These are phyloP conservation scores for Rosa hybrid DNA, from an alignment of 331 rosid species.

Conservation along the genomic window DNA sequence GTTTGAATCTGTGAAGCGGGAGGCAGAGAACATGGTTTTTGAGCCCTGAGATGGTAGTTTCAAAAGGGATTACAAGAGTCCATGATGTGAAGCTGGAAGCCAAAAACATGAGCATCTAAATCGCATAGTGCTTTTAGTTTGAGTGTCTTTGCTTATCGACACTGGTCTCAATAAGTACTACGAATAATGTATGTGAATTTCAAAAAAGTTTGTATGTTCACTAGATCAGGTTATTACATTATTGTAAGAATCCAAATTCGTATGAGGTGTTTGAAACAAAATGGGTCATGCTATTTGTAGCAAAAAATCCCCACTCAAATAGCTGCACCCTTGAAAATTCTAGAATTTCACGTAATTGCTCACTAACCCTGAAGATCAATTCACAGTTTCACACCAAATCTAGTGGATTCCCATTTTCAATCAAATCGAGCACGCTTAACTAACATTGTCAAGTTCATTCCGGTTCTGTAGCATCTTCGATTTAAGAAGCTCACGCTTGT, in stretches of 20 bases:
- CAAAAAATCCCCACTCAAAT: background rate
- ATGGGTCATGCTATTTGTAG: background rate
- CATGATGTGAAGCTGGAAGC: slow-evolving; percentile 30
- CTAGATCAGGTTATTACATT: no score
- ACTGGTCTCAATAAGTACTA: slow-evolving; percentile 12
- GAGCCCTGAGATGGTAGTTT: background rate
- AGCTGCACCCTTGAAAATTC: no score
- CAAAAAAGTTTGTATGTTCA: background rate
- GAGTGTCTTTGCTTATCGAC: background rate
- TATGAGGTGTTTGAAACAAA: background rate
- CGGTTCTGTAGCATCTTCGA: no score
- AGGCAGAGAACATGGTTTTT: slow-evolving; percentile 37
- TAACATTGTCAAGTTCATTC: no score
- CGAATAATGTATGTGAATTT: background rate
- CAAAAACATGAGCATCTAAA: slow-evolving; percentile 3
- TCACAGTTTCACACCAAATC: no score
- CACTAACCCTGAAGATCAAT: no score
- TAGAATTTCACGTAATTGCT: no score
- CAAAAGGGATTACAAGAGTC: background rate
- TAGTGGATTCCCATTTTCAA: no score
- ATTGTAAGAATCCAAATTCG: background rate
- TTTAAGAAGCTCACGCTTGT: no score
- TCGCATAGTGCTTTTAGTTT: background rate
- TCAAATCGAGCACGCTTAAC: no score
- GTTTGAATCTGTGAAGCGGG: slow-evolving; percentile 59